A percentile compares a stretch with the other conserved stretches of the same genome.
Conservation (phyloP, 768 basidiomycete genomes). For the Mrakia gelida region DNA sequence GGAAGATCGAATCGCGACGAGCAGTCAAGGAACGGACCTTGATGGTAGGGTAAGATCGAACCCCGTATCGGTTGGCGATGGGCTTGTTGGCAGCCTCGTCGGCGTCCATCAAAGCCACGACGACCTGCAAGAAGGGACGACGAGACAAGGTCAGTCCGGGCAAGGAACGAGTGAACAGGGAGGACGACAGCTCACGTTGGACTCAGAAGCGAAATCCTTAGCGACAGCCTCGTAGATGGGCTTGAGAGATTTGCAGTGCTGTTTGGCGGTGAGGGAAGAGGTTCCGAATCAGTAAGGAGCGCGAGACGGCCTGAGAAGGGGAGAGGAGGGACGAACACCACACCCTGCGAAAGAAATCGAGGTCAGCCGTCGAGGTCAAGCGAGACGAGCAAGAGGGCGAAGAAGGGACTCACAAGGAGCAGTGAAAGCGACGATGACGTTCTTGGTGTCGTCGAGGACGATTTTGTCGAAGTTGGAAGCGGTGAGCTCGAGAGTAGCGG, state of each 20-base stretch:
- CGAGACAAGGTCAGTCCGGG: background rate
- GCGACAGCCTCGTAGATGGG: constrained; percentile 83
- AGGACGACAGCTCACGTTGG: constrained; percentile 53
- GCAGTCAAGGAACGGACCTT: constrained; percentile 53
- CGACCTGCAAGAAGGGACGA: constrained; percentile 44
- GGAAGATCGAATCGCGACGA: background rate
- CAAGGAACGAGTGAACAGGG: background rate
- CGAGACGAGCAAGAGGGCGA: background rate
- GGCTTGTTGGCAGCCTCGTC: constrained; percentile 75
- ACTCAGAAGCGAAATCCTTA: constrained; percentile 68
- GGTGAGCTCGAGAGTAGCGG: constrained; percentile 64
- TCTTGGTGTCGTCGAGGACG: constrained; percentile 64
- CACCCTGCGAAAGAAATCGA: constrained; percentile 20
- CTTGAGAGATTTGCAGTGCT: constrained; percentile 90
- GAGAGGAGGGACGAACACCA: constrained; percentile 24
- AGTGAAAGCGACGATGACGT: constrained; percentile 67
- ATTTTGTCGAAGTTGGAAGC: constrained; percentile 68
- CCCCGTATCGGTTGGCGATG: constrained; percentile 65
- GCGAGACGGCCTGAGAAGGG: constrained; percentile 1
- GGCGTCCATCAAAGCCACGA: constrained; percentile 86
- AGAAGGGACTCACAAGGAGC: constrained; percentile 44
- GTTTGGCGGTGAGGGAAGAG: constrained; percentile 62
- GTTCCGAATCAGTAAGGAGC: background rate
- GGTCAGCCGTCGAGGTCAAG: constrained; percentile 36
- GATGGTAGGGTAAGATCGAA: constrained; percentile 84